These are phyloP conservation scores for Heliamphora exappendiculata DNA, from an alignment of 148 eudicot species.

Conservation along the genomic window DNA sequence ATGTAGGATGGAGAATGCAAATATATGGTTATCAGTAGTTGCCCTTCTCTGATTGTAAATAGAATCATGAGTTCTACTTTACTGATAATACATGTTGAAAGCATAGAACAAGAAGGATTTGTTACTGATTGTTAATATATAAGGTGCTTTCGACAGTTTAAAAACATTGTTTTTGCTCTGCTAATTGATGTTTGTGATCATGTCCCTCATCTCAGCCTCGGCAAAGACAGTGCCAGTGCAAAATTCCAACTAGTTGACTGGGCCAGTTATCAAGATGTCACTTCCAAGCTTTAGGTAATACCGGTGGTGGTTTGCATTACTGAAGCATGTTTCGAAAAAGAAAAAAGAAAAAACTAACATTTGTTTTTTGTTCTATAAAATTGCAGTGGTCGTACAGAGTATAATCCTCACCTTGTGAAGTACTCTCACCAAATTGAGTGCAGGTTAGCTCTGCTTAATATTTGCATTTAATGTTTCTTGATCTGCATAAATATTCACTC, in stretches of 20 bases:
- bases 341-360: background rate
- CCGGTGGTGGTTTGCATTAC: background rate
- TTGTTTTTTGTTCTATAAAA: conserved; percentile 9
- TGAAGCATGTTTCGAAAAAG: background rate
- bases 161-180: background rate
- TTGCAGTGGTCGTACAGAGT: conserved; percentile 70
- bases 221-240: conserved; percentile 27
- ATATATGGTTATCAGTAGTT: background rate
- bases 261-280: conserved; percentile 63
- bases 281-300: conserved; percentile 84
- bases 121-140: background rate
- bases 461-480: background rate
- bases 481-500: background rate
- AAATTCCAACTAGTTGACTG: conserved; percentile 46
- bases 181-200: conserved; percentile 5
- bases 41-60: background rate
- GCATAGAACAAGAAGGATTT: background rate
- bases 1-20: background rate
- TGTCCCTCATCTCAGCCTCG: background rate
- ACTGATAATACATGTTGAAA: background rate
- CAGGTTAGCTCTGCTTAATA: conserved; percentile 37
- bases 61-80: background rate
- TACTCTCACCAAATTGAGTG: conserved; percentile 76
- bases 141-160: background rate
- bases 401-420: conserved; percentile 64